Evolutionary conservation across 495 filamentous ascomycete genomes (phyloP).

Genomic region (Thozetella sp.): DNA sequence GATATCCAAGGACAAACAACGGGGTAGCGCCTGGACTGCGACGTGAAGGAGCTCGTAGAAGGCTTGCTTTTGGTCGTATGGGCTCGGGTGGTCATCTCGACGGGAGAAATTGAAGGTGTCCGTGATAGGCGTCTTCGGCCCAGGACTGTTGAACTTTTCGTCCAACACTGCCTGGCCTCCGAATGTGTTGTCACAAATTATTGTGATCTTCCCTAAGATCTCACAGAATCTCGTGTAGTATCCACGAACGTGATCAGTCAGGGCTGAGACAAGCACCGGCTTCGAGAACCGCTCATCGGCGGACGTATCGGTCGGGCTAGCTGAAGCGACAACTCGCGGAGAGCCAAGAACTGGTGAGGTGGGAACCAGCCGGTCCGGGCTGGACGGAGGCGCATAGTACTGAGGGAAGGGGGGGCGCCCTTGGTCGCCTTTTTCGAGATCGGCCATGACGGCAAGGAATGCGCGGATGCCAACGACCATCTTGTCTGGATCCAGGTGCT

Average conservation of each 20-base stretch:
- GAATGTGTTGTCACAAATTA: slow-evolving; percentile 94
- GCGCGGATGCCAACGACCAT: slow-evolving; percentile 95
- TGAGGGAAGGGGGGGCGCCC: slow-evolving; percentile 82
- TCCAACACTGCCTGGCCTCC: slow-evolving; percentile 94
- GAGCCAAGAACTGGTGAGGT: slow-evolving; percentile 56
- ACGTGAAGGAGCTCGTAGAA: slow-evolving; percentile 96
- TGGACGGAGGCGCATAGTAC: slow-evolving; percentile 43
- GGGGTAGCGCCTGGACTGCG: slow-evolving; percentile 91
- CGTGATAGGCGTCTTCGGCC: slow-evolving; percentile 90
- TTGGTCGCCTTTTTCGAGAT: slow-evolving; percentile 84
- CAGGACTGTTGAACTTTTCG: slow-evolving; percentile 85
- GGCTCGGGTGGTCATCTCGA: slow-evolving; percentile 74
- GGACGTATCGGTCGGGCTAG: slow-evolving; percentile 24
- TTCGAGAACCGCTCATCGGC: slow-evolving; percentile 63
- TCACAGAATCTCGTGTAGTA: slow-evolving; percentile 92
- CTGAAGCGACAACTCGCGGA: slow-evolving; percentile 27
- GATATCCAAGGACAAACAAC: slow-evolving; percentile 87
- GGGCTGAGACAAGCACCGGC: slow-evolving; percentile 72
- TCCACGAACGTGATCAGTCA: slow-evolving; percentile 75
- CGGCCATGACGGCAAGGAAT: slow-evolving; percentile 89
- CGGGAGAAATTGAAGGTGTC: slow-evolving; percentile 90
- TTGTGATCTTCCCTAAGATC: slow-evolving; percentile 91
- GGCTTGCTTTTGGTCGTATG: slow-evolving; percentile 84
- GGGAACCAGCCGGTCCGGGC: slow-evolving; percentile 44
- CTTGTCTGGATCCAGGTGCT: slow-evolving; percentile 92